A percentile compares a stretch with the other conserved stretches of the same genome.
These are phyloP conservation scores for Hypoxylon lienhwacheense DNA, from an alignment of 495 filamentous ascomycete genomes.

Conservation along the genomic window DNA sequence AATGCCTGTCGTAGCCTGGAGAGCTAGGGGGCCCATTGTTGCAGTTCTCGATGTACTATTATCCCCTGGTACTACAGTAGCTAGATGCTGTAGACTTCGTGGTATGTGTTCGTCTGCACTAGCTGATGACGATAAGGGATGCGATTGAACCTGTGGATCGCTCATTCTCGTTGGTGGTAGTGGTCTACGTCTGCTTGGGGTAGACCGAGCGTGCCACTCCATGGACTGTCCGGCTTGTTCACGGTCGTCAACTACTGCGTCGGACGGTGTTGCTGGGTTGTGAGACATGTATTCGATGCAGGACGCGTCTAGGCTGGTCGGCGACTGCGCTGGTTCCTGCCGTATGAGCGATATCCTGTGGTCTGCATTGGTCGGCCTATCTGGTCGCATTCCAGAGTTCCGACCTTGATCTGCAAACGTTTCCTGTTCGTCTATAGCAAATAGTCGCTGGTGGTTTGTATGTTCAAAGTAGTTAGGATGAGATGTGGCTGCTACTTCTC, in stretches of 20 bases:
- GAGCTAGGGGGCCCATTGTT: background rate
- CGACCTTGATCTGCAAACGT: background rate
- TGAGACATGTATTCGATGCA: background rate
- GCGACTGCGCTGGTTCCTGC: conserved; percentile 4
- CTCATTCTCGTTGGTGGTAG: background rate
- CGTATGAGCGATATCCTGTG: background rate
- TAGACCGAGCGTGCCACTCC: conserved; percentile 4
- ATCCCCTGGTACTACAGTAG: background rate
- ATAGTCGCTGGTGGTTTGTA: conserved; percentile 7
- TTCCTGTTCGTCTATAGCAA: background rate
- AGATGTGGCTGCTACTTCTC: conserved; percentile 29
- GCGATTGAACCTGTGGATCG: background rate
- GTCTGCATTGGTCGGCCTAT: background rate
- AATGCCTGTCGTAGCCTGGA: background rate
- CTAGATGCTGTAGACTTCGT: conserved; percentile 1
- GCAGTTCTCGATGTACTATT: background rate
- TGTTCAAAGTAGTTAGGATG: conserved; percentile 1
- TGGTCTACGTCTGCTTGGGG: background rate
- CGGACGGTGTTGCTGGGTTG: background rate
- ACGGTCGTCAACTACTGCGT: background rate
- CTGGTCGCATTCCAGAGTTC: background rate
- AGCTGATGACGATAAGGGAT: background rate
- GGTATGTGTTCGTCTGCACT: background rate
- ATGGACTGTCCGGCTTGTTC: background rate
- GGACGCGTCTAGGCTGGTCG: background rate